A percentile compares a stretch with the other conserved stretches of the same genome.
These are phyloP conservation scores for Groenewaldozyma salmanticensis DNA, from an alignment of 805 yeast genomes.

Conservation along the genomic window DNA sequence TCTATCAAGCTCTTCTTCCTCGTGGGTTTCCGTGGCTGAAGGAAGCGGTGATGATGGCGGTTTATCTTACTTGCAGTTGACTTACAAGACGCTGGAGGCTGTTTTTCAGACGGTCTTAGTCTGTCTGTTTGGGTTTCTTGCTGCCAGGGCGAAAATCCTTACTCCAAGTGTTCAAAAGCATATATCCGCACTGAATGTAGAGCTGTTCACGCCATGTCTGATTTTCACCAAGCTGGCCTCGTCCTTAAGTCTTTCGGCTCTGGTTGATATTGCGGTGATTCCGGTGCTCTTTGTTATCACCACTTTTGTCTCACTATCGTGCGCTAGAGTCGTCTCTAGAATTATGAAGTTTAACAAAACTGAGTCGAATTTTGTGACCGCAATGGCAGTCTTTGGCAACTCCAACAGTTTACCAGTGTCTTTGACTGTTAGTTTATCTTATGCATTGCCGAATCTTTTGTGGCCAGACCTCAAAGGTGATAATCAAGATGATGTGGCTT, in stretches of 20 bases:
- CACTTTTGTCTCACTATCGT: constrained; percentile 62
- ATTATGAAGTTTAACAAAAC: constrained; percentile 52
- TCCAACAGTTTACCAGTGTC: constrained; percentile 93
- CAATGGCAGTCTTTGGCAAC: constrained; percentile 95
- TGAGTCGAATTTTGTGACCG: constrained; percentile 86
- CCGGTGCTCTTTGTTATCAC: constrained; percentile 78
- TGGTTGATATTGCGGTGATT: constrained; percentile 70
- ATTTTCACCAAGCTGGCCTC: constrained; percentile 73
- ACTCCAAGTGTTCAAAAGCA: constrained; percentile 66
- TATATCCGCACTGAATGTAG: constrained; percentile 72
- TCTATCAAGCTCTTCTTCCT: no score
- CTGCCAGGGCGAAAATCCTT: constrained; percentile 65
- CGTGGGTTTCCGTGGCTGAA: no score
- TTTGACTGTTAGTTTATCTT: constrained; percentile 59
- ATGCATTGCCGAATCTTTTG: constrained; percentile 44
- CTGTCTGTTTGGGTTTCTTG: constrained; percentile 76
- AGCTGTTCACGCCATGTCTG: constrained; percentile 89
- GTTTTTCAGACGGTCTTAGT: constrained; percentile 83
- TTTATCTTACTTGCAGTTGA: constrained; percentile 25
- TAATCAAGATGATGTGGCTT: constrained; percentile 46
- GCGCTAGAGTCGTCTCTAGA: constrained; percentile 48
- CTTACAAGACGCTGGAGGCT: constrained; percentile 80
- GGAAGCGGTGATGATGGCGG: constrained; percentile 4
- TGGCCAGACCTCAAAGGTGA: constrained; percentile 53
- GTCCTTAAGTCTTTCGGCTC: constrained; percentile 59